Percentiles rank a stretch among this genome's conserved stretches.
Conservation (phyloP, 208 protist genomes). For the Acanthamoeba culbertsoni region DNA sequence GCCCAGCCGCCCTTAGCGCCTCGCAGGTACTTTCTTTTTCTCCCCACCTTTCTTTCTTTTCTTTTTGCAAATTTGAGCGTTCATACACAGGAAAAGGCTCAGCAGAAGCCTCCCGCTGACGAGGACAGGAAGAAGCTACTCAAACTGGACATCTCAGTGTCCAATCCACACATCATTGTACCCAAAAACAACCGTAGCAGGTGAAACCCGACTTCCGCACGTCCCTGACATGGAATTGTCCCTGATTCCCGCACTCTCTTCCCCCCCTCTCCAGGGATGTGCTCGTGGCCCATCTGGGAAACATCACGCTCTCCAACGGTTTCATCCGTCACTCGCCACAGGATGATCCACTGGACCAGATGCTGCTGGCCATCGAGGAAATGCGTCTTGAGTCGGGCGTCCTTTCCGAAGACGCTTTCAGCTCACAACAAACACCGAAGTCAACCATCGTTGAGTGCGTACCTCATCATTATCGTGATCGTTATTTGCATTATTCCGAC, state of each 20-base stretch:
- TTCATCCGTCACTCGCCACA: background rate
- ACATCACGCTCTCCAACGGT: slow-evolving; percentile 12
- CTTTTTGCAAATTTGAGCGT: background rate
- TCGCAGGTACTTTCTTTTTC: background rate
- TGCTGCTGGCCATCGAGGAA: background rate
- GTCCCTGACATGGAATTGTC: background rate
- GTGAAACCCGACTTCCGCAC: background rate
- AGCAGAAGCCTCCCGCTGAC: background rate
- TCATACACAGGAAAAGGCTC: background rate
- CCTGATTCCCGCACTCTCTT: background rate
- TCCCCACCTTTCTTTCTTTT: background rate
- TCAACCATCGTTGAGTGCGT: background rate
- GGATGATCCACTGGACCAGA: background rate
- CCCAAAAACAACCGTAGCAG: slow-evolving; percentile 17
- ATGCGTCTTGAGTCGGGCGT: slow-evolving; percentile 16
- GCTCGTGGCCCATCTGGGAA: slow-evolving; percentile 3
- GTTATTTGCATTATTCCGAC: no score
- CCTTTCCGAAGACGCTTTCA: background rate
- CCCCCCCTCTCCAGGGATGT: background rate
- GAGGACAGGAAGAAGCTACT: background rate
- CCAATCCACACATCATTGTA: slow-evolving; percentile 37
- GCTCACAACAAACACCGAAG: background rate
- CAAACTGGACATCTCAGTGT: slow-evolving; percentile 33
- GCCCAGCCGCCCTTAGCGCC: background rate
- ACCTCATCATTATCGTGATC: no score